phyloP scores from a whole-genome alignment of 1,284 basidiomycete species.

The Mycena sp. region DNA sequence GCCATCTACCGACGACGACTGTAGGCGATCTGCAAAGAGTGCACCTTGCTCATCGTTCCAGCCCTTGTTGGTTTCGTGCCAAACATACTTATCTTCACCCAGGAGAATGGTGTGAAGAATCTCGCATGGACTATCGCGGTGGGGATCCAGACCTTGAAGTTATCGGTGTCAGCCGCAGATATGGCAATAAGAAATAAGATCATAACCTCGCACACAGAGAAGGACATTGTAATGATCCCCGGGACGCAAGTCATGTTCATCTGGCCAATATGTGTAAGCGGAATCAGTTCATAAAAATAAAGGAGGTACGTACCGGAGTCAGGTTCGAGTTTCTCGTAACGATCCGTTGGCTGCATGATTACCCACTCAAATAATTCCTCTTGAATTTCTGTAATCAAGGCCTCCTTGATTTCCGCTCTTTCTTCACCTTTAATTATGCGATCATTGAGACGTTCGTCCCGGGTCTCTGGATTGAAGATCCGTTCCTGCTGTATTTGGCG shows the following conservation, averaged over 20 bases:
- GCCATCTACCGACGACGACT: constrained; percentile 38
- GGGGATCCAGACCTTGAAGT: constrained; percentile 33
- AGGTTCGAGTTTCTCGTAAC: constrained; percentile 25
- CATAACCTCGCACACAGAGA: no score
- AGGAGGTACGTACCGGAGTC: constrained; percentile 30
- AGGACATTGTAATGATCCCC: constrained; percentile 15
- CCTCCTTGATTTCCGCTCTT: constrained; percentile 24
- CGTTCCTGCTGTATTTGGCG: constrained; percentile 21
- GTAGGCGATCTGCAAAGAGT: constrained; percentile 39
- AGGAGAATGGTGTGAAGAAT: constrained; percentile 48
- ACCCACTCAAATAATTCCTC: constrained; percentile 39
- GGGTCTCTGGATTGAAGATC: neutral
- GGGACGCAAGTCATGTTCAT: constrained; percentile 18
- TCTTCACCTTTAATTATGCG: constrained; percentile 20
- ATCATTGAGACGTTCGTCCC: neutral
- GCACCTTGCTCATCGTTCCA: constrained; percentile 38
- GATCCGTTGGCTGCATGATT: constrained; percentile 33
- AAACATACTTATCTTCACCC: constrained; percentile 48
- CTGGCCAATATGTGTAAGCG: constrained; percentile 22
- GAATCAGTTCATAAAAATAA: neutral
- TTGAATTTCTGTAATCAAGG: constrained; percentile 34
- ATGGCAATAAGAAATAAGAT: no score
- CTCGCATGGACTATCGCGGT: constrained; percentile 46
- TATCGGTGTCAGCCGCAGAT: no score
- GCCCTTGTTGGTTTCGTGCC: constrained; percentile 38